These are phyloP conservation scores for Plasmodium gonderi DNA, from an alignment of 169 alveolate genomes.

Conservation along the genomic window DNA sequence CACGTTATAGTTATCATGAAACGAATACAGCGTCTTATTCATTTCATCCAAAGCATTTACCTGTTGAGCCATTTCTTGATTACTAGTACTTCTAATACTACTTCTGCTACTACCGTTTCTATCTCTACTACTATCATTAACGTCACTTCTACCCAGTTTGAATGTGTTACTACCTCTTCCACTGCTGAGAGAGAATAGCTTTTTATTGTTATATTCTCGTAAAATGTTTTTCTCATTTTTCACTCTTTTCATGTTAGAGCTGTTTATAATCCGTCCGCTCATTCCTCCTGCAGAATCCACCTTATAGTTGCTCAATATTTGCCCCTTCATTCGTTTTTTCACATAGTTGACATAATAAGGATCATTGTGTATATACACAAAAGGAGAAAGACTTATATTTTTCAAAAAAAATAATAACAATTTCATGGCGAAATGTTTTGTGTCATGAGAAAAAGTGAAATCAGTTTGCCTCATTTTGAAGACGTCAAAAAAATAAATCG, in stretches of 20 bases:
- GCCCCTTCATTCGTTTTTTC: conserved; percentile 30
- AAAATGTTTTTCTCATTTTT: neutral
- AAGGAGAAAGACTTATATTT: conserved; percentile 4
- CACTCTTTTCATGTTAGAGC: neutral
- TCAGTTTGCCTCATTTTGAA: conserved; percentile 28
- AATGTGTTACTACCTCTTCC: neutral
- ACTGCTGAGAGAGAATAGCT: too few species aligned
- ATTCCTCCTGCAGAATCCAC: neutral
- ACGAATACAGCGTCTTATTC: neutral
- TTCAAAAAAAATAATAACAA: conserved; percentile 43
- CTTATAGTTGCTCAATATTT: neutral
- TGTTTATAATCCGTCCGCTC: neutral
- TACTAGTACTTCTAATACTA: neutral
- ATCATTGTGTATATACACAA: conserved; percentile 49
- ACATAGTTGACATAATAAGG: conserved; percentile 18
- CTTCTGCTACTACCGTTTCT: neutral
- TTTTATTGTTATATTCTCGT: neutral
- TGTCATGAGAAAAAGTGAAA: conserved; percentile 30
- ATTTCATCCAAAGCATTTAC: neutral
- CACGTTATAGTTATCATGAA: neutral
- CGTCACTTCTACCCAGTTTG: neutral
- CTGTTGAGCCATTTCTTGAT: neutral
- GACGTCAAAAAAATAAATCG: conserved; percentile 52
- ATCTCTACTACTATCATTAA: neutral
- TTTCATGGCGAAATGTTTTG: conserved; percentile 51